Evolutionary conservation across 2,329 filamentous ascomycete species (phyloP).

Genomic region (Calonectria pauciramosa): DNA sequence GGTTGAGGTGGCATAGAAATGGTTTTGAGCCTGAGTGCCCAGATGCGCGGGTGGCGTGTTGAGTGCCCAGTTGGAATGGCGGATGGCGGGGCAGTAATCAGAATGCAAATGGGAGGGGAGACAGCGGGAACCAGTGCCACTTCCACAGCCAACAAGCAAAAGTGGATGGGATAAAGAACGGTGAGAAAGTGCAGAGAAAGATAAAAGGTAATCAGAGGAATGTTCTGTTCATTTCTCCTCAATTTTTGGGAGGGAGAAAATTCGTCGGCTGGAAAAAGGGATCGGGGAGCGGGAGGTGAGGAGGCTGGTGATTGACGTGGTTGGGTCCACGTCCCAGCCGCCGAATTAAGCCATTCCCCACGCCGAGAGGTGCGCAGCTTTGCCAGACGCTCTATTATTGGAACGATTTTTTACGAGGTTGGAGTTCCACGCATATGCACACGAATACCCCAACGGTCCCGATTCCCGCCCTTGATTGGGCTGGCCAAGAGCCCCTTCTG

Average conservation of each 20-base stretch:
- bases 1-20: conserved; percentile 24
- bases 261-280: conserved; percentile 15
- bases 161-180: neutral
- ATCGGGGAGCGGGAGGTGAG: neutral
- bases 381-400: conserved; percentile 20
- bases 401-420: conserved; percentile 26
- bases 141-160: neutral
- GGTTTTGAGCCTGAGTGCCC: neutral
- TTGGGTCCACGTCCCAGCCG: conserved; percentile 26
- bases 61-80: neutral
- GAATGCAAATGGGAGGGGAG: neutral
- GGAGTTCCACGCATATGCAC: conserved; percentile 24
- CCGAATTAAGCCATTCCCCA: conserved; percentile 21
- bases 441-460: conserved; percentile 8
- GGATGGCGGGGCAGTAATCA: neutral
- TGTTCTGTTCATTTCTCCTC: neutral
- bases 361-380: conserved; percentile 7
- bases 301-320: conserved; percentile 20
- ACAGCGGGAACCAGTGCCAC: neutral
- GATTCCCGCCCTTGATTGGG: conserved; percentile 1
- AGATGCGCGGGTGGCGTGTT: neutral
- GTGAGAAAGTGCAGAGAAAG: neutral
- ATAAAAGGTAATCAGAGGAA: neutral
- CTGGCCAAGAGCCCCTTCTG: neutral
- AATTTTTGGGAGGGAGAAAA: neutral